Evolutionary conservation across 805 yeast species (phyloP).

Genomic region (Kuraishia capsulata): DNA sequence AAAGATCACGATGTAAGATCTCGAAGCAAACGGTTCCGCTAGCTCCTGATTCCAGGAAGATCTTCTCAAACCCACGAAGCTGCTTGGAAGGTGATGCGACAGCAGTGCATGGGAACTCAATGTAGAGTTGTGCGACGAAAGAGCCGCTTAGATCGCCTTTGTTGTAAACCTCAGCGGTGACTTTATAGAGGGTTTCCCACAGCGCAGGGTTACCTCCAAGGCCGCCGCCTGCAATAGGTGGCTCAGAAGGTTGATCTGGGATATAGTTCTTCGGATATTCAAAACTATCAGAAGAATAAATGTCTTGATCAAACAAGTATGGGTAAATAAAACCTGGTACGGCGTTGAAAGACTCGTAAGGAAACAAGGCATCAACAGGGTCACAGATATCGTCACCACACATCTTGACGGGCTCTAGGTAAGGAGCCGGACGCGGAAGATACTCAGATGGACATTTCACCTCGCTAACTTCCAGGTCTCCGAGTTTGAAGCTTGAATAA

Average conservation of each 20-base stretch:
- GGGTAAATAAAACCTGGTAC: conserved; percentile 52
- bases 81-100: conserved; percentile 23
- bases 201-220: conserved; percentile 32
- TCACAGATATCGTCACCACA: conserved; percentile 40
- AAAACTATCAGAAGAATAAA: conserved; percentile 24
- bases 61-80: conserved; percentile 34
- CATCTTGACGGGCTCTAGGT: conserved; percentile 30
- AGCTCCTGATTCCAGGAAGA: conserved; percentile 25
- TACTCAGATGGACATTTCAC: conserved; percentile 34
- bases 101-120: conserved; percentile 26
- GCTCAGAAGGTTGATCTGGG: conserved; percentile 25
- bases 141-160: conserved; percentile 29
- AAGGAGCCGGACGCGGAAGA: conserved; percentile 35
- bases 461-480: conserved; percentile 30
- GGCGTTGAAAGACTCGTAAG: conserved; percentile 23
- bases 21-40: conserved; percentile 20
- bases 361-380: conserved; percentile 39
- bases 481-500: conserved; percentile 33
- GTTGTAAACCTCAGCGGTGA: conserved; percentile 27
- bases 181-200: conserved; percentile 32
- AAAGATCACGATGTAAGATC: conserved; percentile 31
- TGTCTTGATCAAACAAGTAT: conserved; percentile 31
- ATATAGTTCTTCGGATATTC: conserved; percentile 30
- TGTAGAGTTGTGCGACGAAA: conserved; percentile 33
- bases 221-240: conserved; percentile 26